These are phyloP conservation scores for Teunomyces pallodes DNA, from an alignment of 805 yeast genomes.

Conservation along the genomic window DNA sequence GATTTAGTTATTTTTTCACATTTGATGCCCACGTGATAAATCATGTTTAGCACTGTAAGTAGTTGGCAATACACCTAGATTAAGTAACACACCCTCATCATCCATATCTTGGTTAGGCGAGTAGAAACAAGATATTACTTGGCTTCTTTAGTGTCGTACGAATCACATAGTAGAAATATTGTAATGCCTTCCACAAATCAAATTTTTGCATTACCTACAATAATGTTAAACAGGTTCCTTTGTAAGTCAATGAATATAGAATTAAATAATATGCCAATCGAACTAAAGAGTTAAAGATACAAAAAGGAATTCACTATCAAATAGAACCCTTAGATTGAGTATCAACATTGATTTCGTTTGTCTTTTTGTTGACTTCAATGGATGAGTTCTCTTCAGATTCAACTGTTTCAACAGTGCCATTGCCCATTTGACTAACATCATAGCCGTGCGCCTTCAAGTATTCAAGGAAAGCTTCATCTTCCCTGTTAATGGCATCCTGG, in stretches of 20 bases:
- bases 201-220: too few relatives aligned
- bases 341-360: constrained; percentile 5
- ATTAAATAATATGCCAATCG: not conserved
- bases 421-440: constrained; percentile 62
- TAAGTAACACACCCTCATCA: not conserved
- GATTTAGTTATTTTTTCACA: not conserved
- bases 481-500: constrained; percentile 77
- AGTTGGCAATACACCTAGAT: too few relatives aligned
- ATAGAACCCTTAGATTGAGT: constrained; percentile 6
- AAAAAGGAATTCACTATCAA: not conserved
- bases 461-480: constrained; percentile 68
- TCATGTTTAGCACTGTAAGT: not conserved
- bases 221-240: not conserved
- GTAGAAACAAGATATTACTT: not conserved
- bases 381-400: constrained; percentile 3
- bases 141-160: too few relatives aligned
- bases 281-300: not conserved
- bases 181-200: too few relatives aligned
- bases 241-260: not conserved
- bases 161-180: too few relatives aligned
- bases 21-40: not conserved
- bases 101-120: not conserved
- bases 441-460: constrained; percentile 69
- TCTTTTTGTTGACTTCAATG: constrained; percentile 1
- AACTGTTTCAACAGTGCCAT: constrained; percentile 1